Evolutionary conservation across 768 basidiomycete genomes (phyloP).

Genomic region (Suillus tomentosus): DNA sequence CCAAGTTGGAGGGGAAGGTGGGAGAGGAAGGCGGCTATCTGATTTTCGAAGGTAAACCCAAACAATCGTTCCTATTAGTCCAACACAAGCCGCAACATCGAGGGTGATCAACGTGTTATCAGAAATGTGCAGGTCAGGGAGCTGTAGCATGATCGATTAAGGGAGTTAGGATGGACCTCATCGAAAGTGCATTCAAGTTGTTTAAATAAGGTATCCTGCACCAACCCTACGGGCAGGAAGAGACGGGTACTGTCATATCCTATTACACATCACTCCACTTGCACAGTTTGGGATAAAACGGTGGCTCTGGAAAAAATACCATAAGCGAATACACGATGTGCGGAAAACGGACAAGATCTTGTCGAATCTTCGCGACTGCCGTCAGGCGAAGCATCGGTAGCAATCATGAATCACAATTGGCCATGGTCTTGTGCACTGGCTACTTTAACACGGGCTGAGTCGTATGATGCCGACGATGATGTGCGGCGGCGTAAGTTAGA

Average conservation of each 20-base stretch:
- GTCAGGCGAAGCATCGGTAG: too few relatives aligned
- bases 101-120: neutral
- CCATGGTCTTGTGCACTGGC: neutral
- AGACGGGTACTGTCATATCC: neutral
- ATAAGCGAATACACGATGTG: neutral
- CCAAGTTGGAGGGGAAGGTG: neutral
- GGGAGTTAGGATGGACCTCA: neutral
- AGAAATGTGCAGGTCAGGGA: neutral
- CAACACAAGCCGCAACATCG: neutral
- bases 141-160: neutral
- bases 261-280: neutral
- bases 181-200: neutral
- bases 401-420: too few relatives aligned
- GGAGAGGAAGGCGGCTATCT: neutral
- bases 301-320: too few relatives aligned
- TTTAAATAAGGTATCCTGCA: neutral
- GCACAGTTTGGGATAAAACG: too few relatives aligned
- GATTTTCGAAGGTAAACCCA: neutral
- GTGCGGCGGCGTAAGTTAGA: too few relatives aligned
- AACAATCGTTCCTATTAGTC: neutral
- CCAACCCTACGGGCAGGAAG: neutral
- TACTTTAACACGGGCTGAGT: neutral
- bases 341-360: neutral
- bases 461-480: neutral
- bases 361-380: too few relatives aligned